A percentile compares a stretch with the other conserved stretches of the same genome.
Evolutionary conservation across 1,284 basidiomycete genomes (phyloP).

Genomic region (Tilletia walkeri): DNA sequence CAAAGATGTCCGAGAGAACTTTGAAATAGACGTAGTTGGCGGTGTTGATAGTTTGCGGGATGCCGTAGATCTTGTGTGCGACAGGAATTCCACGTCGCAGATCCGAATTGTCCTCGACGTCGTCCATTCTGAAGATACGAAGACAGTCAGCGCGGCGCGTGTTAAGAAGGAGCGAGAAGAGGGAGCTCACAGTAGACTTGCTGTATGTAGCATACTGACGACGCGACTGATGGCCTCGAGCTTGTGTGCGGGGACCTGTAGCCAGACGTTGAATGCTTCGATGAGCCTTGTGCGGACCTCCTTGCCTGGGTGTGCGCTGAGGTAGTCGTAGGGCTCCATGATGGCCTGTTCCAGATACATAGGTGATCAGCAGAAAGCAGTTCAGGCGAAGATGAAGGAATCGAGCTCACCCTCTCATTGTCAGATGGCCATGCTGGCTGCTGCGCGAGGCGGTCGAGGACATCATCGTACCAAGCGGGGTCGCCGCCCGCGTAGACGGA

Average conservation of each 20-base stretch:
- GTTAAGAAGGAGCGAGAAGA: background rate
- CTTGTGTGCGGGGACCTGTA: slow-evolving; percentile 71
- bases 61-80: slow-evolving; percentile 89
- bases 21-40: slow-evolving; percentile 95
- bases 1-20: slow-evolving; percentile 56
- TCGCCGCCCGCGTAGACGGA: slow-evolving; percentile 19
- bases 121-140: slow-evolving; percentile 71
- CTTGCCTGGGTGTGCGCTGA: slow-evolving; percentile 83
- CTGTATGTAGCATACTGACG: slow-evolving; percentile 90
- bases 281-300: slow-evolving; percentile 87
- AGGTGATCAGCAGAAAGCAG: background rate
- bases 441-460: slow-evolving; percentile 42
- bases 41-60: slow-evolving; percentile 95
- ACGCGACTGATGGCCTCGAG: slow-evolving; percentile 73
- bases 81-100: slow-evolving; percentile 82
- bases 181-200: slow-evolving; percentile 76
- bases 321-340: slow-evolving; percentile 85
- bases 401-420: slow-evolving; percentile 55
- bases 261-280: slow-evolving; percentile 91
- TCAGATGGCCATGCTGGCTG: slow-evolving; percentile 55
- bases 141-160: background rate
- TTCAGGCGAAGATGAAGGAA: background rate
- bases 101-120: slow-evolving; percentile 94
- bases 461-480: slow-evolving; percentile 46
- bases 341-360: slow-evolving; percentile 61